A percentile compares a stretch with the other conserved stretches of the same genome.
Conservation (phyloP, 768 basidiomycete genomes). For the Flagelloscypha sp. region DNA sequence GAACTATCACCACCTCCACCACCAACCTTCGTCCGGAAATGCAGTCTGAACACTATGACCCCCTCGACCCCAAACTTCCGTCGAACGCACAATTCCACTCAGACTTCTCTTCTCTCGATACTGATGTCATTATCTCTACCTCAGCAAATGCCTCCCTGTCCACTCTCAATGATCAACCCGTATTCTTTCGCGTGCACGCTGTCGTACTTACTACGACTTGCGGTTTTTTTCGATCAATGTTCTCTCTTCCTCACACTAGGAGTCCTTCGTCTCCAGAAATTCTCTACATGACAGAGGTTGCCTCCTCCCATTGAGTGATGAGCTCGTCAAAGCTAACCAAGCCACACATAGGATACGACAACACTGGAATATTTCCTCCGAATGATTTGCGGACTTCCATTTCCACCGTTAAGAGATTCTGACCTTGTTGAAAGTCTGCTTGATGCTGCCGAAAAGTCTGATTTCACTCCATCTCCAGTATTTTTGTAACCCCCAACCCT, state of each 20-base stretch:
- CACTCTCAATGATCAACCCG: conserved; percentile 37
- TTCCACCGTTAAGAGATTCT: conserved; percentile 39
- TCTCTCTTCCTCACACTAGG: conserved; percentile 41
- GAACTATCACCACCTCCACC: no score
- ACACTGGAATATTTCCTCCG: conserved; percentile 50
- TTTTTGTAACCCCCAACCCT: no score
- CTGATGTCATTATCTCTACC: conserved; percentile 48
- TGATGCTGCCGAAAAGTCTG: conserved; percentile 56
- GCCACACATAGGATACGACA: conserved; percentile 43
- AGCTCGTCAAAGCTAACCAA: conserved; percentile 11
- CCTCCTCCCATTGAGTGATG: no score
- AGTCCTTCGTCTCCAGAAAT: background rate
- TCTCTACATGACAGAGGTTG: no score
- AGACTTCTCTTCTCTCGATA: conserved; percentile 43
- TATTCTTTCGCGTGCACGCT: conserved; percentile 50
- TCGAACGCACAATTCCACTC: no score
- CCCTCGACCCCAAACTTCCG: no score
- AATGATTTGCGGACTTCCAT: conserved; percentile 53
- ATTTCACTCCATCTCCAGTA: no score
- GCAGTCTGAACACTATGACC: no score
- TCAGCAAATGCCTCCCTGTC: no score
- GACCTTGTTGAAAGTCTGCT: conserved; percentile 50
- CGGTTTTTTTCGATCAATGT: conserved; percentile 56
- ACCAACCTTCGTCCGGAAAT: no score
- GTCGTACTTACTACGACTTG: conserved; percentile 56